Evolutionary conservation across 306 rosid species (phyloP), one percentile per base, ranked within the genome.

Genomic region (Trichosanthes cucumerina): DNA sequence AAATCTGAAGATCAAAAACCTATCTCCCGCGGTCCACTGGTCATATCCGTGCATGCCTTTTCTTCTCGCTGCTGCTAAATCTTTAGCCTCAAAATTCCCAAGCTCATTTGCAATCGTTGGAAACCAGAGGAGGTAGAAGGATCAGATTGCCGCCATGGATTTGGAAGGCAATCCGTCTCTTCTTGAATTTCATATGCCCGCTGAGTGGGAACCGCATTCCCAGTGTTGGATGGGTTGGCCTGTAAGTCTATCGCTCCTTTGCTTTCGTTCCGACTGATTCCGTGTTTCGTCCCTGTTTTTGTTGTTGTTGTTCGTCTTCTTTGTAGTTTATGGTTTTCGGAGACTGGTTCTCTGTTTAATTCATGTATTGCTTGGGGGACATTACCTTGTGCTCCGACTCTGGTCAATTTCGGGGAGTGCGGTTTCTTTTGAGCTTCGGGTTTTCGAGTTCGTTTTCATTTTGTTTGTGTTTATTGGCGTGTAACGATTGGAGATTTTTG

Each of bases 161-260:
- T 80, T 95, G 38, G 43, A 83, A 11, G 90, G 86, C 34, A 53
- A 85, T 1, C 96, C 97, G 14, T 66, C 77, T 38, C 24, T 70
- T 82, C 87, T 79, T 46, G 92, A 90, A 49, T 95, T 78, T 60
- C 82, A 80, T 78, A 92, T 95, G 99, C 99, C 99, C 7, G 97
- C 97, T 0, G 99, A 95, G 83, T 91, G 92, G 90, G 99, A 88
- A 83, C 85, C 84, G 39, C 97, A 95, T 62, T 63, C 97, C 3
- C 91, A 85, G 54, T 87, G 93, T 78, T 95, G 99, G 99, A 83
- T 95, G 54, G 99, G 97, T 76, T 92, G 99, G 99, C 99, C 97
- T n/a, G 97, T 94, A 77, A 88, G 97, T 84, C 12, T 18, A 36
- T 21, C 26, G 49, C 43, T 56, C 43, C 50, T 11, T 44, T 21